Percentiles rank a stretch among this genome's conserved stretches.
phyloP scores from a whole-genome alignment of 2,329 filamentous ascomycete genomes.

The Diaporthe longicolla region DNA sequence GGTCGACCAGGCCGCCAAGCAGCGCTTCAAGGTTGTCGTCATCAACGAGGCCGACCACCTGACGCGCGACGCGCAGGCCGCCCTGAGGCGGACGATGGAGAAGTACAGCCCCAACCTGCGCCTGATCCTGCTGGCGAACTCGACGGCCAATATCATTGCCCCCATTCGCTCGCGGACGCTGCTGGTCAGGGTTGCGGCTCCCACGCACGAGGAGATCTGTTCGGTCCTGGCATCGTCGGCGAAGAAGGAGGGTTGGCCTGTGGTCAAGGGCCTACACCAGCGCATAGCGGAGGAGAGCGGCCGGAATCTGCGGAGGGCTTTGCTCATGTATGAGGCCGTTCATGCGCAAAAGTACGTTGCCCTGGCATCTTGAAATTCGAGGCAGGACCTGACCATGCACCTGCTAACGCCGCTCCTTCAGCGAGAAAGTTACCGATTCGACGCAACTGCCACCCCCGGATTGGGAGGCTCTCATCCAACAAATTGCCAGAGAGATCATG shows the following conservation, averaged over 20 bases:
- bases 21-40: conserved; percentile 97
- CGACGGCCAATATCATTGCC: conserved; percentile 98
- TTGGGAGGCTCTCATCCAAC: conserved; percentile 92
- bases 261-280: conserved; percentile 80
- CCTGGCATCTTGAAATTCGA: neutral
- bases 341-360: conserved; percentile 91
- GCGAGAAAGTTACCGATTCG: conserved; percentile 89
- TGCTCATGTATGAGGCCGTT: conserved; percentile 97
- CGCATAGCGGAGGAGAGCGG: conserved; percentile 92
- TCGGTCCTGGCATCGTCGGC: conserved; percentile 78
- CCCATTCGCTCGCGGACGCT: conserved; percentile 94
- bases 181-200: conserved; percentile 91
- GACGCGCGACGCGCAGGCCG: conserved; percentile 94
- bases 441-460: conserved; percentile 95
- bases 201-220: conserved; percentile 87
- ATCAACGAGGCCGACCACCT: conserved; percentile 99
- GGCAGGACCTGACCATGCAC: neutral
- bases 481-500: conserved; percentile 94
- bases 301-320: conserved; percentile 87
- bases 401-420: conserved; percentile 55
- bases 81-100: conserved; percentile 96
- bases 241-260: conserved; percentile 87
- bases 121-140: conserved; percentile 93
- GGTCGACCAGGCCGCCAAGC: conserved; percentile 91
- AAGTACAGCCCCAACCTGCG: conserved; percentile 97